Base-by-base conservation (phyloP, 1,284 basidiomycete species). In the Ceratobasidium sp. region DNA sequence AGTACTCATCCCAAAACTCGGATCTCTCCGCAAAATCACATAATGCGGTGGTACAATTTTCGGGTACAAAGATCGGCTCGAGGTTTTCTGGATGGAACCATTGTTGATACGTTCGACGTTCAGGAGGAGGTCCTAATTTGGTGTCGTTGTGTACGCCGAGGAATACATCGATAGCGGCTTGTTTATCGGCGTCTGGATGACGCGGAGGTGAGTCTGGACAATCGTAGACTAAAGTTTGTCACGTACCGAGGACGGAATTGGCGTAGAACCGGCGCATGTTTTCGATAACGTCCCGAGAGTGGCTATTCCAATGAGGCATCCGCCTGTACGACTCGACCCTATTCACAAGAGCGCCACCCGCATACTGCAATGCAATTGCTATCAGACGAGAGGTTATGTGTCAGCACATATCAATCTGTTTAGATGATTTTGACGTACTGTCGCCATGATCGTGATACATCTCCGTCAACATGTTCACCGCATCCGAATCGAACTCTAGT, bases 391-490 rank as follows among this genome's bases (percentile, higher is more conserved):
- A 13, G 13, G 13, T 37, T 17, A 34, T 4, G 15, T 25, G n/a
- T 61, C 43, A n/a, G 66, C 52, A n/a, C 13, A 34, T 17, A 11
- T 17, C 19, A 5, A 34, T 29, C 9, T 22, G 3, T 4, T 19
- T 22, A 68, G 17, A 15, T 43, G 37, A 25, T 29, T 11, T 22
- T 40, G 44, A 84, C 91, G 81, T 81, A 95, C 95, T 96, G 81
- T 98, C 96, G 0, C 96, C 95, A 81, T 97, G 95, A 83, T 98
- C 95, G 82, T 99, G 96, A 83, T 98, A 99, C 97, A 99, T 99
- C 84, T 99, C 96, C 0, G 97, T 99, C 80, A 99, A 83, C 90
- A 99, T 97, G 83, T 98, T 96, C 65, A 98, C 94, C 0, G 96
- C 96, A 82, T 98, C 97, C 11, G 94, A 97, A 80, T 98, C 96